These are phyloP conservation scores for Bacidia rubella DNA, from an alignment of 495 filamentous ascomycete genomes.

Conservation along the genomic window DNA sequence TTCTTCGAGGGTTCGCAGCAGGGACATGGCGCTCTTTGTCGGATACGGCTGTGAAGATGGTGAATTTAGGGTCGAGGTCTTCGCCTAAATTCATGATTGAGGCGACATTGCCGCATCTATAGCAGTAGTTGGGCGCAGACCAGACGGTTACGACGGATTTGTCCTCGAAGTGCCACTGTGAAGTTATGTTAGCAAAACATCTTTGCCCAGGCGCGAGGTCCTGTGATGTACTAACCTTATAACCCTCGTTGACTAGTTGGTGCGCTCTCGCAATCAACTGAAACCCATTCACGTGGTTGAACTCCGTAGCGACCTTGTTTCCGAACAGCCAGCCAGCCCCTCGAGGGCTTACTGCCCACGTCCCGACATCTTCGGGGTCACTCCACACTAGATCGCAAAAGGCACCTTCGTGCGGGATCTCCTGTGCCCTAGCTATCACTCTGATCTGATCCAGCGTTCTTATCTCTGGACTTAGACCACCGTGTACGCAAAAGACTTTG, in stretches of 20 bases:
- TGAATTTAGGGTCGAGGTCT: slow-evolving; percentile 75
- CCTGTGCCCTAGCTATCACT: slow-evolving; percentile 92
- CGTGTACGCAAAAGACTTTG: slow-evolving; percentile 92
- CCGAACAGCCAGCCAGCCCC: slow-evolving; percentile 97
- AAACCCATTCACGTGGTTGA: slow-evolving; percentile 96
- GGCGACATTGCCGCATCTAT: slow-evolving; percentile 92
- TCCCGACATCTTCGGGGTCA: slow-evolving; percentile 95
- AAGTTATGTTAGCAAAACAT: background rate
- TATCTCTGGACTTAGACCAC: slow-evolving; percentile 92
- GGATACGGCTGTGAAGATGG: slow-evolving; percentile 86
- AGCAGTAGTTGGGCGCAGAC: slow-evolving; percentile 89
- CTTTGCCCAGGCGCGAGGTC: background rate
- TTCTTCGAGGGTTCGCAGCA: slow-evolving; percentile 61
- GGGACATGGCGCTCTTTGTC: slow-evolving; percentile 85
- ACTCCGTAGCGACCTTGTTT: slow-evolving; percentile 94
- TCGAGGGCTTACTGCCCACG: slow-evolving; percentile 89
- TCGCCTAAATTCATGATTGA: slow-evolving; percentile 90
- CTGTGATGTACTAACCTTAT: slow-evolving; percentile 48
- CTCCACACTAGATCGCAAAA: slow-evolving; percentile 99
- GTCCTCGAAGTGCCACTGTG: slow-evolving; percentile 79
- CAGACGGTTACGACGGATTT: slow-evolving; percentile 98
- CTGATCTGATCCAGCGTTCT: slow-evolving; percentile 91
- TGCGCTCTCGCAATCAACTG: slow-evolving; percentile 89
- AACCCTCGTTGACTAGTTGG: slow-evolving; percentile 95
- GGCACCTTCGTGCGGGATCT: slow-evolving; percentile 95